Evolutionary conservation across 805 yeast genomes (phyloP), one percentile per base, ranked within the genome.

Genomic region (Candida suzukii): DNA sequence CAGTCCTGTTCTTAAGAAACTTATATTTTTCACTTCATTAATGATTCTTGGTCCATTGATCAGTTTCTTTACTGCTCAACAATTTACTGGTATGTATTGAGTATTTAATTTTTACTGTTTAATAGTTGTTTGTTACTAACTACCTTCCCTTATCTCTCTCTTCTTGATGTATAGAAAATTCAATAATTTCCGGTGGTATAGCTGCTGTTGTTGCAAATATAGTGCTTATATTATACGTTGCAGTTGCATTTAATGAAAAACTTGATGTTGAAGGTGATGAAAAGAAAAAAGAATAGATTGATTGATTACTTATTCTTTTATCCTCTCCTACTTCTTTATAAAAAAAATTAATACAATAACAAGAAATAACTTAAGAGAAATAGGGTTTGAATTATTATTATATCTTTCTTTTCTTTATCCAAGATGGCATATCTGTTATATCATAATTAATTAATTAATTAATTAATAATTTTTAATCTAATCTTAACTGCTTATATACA

Each of bases 181-280:
- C 88, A 1, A 60, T 84, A 13, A 64, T 81, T 12, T 79, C 88
- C 39, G 95, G 95, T 33, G 93, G 93, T 3, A 54, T 80, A n/a
- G 87, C 90, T 29, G 93, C 93, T 2, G 67, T 76, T 16, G 75
- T 76, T 42, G 93, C 93, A 22, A 85, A 85, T 54, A 62, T 80
- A 7, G 93, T 85, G 18, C 64, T 85, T 48, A 74, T 84, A 40
- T 85, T 83, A 1, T 85, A 82, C 53, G 78, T 85, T 27, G 68
- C 81, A 16, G 83, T 74, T 45, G 93, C 95, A 1, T 84, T 84
- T 61, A 72, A 71, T 19, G 95, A 85, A 56, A 83, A 81, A 3
- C 51, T 58, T 4, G 59, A 59, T 34, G 49, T 57, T 6, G 63
- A 55, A 14, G 56, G 51, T 19, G 45, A 50, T 7, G 64, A 63